Evolutionary conservation across 2,329 filamentous ascomycete species (phyloP).

Genomic region (Ceratocystis albifundus): DNA sequence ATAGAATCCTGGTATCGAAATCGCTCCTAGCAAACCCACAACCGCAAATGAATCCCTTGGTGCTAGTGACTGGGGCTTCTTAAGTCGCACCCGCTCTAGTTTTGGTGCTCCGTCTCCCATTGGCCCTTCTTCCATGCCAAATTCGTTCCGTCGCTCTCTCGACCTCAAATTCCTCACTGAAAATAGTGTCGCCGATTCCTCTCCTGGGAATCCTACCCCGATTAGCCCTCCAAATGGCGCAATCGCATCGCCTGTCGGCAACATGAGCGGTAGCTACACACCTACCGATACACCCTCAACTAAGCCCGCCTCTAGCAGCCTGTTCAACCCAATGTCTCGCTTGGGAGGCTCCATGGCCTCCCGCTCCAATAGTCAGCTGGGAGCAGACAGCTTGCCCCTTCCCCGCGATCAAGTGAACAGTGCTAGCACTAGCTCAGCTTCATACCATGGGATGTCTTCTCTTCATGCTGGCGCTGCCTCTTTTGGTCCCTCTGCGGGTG

Average conservation of each 20-base stretch:
- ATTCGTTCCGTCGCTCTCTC: constrained; percentile 45
- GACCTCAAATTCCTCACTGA: constrained; percentile 44
- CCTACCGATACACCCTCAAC: constrained; percentile 1
- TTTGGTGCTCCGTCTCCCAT: constrained; percentile 19
- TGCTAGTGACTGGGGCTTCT: constrained; percentile 29
- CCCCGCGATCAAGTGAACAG: constrained; percentile 12
- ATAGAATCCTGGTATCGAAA: constrained; percentile 24
- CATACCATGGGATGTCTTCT: constrained; percentile 26
- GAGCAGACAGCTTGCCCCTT: constrained; percentile 13
- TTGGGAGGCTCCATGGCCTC: constrained; percentile 16
- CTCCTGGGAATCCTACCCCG: constrained; percentile 14
- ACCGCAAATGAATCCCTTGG: constrained; percentile 28
- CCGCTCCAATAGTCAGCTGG: constrained; percentile 18
- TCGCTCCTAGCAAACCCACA: constrained; percentile 33
- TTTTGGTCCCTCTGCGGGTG: constrained; percentile 52
- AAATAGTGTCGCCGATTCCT: constrained; percentile 25
- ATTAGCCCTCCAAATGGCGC: constrained; percentile 22
- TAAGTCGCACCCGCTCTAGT: constrained; percentile 15
- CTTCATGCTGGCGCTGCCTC: constrained; percentile 70
- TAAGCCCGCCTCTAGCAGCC: not conserved
- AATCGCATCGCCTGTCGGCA: constrained; percentile 16
- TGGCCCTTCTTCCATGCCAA: constrained; percentile 21
- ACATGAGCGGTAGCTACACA: constrained; percentile 19
- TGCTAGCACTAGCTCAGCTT: constrained; percentile 26
- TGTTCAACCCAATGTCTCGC: constrained; percentile 21